These are phyloP conservation scores for Arabidopsis lyrata DNA, from an alignment of 441 rosid genomes.

Conservation along the genomic window DNA sequence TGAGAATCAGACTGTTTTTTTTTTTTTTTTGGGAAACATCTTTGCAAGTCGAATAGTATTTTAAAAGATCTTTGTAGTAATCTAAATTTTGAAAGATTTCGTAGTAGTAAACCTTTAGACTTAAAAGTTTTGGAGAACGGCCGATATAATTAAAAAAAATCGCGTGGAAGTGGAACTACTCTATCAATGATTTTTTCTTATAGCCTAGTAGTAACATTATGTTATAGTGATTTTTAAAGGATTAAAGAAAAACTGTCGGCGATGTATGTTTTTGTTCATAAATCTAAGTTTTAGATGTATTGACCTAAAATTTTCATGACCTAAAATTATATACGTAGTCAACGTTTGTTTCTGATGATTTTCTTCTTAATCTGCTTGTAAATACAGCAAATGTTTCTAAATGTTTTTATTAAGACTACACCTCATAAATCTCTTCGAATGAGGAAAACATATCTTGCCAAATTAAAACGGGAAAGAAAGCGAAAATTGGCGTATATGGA, in stretches of 20 bases:
- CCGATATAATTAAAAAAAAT: too few species aligned
- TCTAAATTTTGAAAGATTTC: neutral
- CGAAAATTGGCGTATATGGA: neutral
- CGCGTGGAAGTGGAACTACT: neutral
- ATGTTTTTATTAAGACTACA: neutral
- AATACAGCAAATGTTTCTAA: neutral
- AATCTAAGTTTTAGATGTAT: neutral
- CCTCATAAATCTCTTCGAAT: neutral
- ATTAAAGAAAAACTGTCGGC: neutral
- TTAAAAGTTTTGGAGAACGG: neutral
- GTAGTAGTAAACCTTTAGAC: neutral
- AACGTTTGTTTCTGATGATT: too few species aligned
- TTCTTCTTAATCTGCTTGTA: neutral
- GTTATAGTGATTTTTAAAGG: neutral
- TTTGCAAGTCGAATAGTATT: conserved; percentile 1
- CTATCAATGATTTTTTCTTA: neutral
- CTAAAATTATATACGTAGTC: neutral
- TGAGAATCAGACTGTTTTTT: too few species aligned
- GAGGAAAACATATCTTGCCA: neutral
- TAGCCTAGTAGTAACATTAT: neutral
- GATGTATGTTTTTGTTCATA: neutral
- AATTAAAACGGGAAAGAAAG: neutral
- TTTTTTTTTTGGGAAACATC: too few species aligned
- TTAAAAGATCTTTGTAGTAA: neutral
- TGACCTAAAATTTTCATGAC: too few species aligned